A percentile compares a stretch with the other conserved stretches of the same genome.
phyloP scores from a whole-genome alignment of 805 yeast species.

The Starmerella asiatica region DNA sequence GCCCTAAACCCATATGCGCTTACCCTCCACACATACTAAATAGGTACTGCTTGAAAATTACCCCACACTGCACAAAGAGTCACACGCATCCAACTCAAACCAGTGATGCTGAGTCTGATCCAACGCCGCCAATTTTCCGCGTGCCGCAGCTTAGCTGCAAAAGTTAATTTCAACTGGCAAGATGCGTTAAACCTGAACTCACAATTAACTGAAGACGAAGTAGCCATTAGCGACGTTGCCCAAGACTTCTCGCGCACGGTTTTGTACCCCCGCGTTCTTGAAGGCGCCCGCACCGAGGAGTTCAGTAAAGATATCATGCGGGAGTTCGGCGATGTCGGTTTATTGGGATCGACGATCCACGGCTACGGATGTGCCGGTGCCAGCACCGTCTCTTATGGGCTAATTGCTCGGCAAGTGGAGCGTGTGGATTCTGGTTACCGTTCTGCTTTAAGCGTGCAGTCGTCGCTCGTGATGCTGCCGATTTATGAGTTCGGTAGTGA shows the following conservation, averaged over 20 bases:
- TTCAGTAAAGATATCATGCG: slow-evolving; percentile 28
- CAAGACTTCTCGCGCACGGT: slow-evolving; percentile 29
- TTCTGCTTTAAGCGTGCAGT: slow-evolving; percentile 34
- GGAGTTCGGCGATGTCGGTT: slow-evolving; percentile 33
- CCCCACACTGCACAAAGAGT: no score
- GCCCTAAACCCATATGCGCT: no score
- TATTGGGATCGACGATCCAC: slow-evolving; percentile 31
- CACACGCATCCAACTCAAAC: not conserved
- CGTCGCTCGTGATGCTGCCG: slow-evolving; percentile 35
- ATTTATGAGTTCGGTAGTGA: slow-evolving; percentile 30
- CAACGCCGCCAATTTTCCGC: slow-evolving; percentile 4
- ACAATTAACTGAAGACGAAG: slow-evolving; percentile 30
- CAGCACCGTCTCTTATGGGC: slow-evolving; percentile 33
- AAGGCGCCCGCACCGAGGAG: slow-evolving; percentile 30
- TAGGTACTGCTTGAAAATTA: no score
- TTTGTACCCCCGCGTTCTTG: slow-evolving; percentile 30
- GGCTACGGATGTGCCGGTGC: slow-evolving; percentile 35
- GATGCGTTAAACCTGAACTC: slow-evolving; percentile 29
- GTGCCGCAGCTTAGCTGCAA: not conserved
- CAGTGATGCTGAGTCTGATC: not conserved
- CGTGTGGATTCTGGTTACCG: slow-evolving; percentile 34
- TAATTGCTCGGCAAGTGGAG: slow-evolving; percentile 34
- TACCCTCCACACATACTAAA: no score
- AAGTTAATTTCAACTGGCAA: slow-evolving; percentile 27
- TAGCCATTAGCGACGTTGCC: slow-evolving; percentile 29